Base-by-base conservation (phyloP, 78 protist species). In the Thecamonas trahens region DNA sequence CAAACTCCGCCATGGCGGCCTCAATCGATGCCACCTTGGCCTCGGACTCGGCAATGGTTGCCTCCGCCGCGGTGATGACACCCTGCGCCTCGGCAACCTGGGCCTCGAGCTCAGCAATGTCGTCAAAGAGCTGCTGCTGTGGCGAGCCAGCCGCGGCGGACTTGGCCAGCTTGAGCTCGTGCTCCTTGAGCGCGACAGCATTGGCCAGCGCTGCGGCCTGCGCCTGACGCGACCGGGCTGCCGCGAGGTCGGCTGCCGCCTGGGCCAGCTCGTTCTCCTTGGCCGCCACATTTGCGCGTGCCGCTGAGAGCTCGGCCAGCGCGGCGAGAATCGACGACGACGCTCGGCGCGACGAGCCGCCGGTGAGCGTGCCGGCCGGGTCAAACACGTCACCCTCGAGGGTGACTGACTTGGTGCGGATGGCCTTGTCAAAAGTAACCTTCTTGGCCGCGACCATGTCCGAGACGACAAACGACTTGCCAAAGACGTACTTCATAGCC, bases 301-400 rank as follows among this genome's bases (percentile, higher is more conserved):
- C 72, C 42, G 58, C 65, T 26, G 58, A 61, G 61, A 87, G 68
- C 47, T 72, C 61, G 28, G 28, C 2, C 67, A 85, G 63, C 34
- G 61, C 40, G 31, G 54, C 34, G 65, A 85, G 50, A 3, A 79
- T 2, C 18, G 87, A 65, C 28, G 15, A 1, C n/a, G 1, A 15
- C 14, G 0, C 0, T 15, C 11, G 4, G 32, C 3, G 14, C 20
- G 20, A 0, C 34, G 87, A 22, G 38, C 94, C 91, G 34, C 99
- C 99, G 8, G 97, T 94, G 31, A 97, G 70, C 5, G 97, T 85
- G 38, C 99, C 99, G 0, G 70, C 28, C 26, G 99, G 99, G 68
- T 96, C 91, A 66, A 74, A 92, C 28, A 86, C 83, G 65, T 94
- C 97, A 38, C 99, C 99, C 0, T 94, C 98, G 28, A 92, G 69